phyloP scores from a whole-genome alignment of 495 filamentous ascomycete species.

The Penicillium parvum region DNA sequence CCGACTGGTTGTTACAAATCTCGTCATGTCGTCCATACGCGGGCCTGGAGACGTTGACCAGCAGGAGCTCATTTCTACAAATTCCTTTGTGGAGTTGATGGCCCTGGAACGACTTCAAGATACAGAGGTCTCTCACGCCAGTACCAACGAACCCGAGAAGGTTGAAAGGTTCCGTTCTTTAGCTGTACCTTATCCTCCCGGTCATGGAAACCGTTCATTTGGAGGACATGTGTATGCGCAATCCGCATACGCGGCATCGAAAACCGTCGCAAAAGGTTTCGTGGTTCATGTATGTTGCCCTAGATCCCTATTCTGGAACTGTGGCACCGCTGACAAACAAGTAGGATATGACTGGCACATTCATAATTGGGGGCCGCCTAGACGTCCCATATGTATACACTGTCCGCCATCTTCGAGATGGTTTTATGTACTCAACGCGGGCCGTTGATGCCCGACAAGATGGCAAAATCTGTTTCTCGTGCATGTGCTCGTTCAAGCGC shows the following conservation, averaged over 20 bases:
- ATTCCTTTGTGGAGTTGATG: constrained; percentile 33
- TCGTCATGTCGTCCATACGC: constrained; percentile 10
- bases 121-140: constrained; percentile 1
- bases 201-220: constrained; percentile 38
- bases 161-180: constrained; percentile 33
- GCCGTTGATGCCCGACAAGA: constrained; percentile 50
- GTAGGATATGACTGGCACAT: constrained; percentile 68
- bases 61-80: constrained; percentile 14
- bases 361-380: constrained; percentile 50
- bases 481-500: constrained; percentile 59
- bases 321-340: too few relatives aligned
- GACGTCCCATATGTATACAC: constrained; percentile 59
- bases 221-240: constrained; percentile 70
- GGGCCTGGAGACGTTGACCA: constrained; percentile 4
- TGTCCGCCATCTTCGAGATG: constrained; percentile 50
- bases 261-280: constrained; percentile 48
- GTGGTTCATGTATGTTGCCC: constrained; percentile 54
- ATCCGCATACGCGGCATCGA: constrained; percentile 56
- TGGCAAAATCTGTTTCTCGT: constrained; percentile 54
- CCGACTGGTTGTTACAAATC: not conserved
- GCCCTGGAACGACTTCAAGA: constrained; percentile 27
- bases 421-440: constrained; percentile 54
- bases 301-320: not conserved
- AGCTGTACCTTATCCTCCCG: constrained; percentile 29
- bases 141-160: constrained; percentile 21